Conservation (phyloP, 2,329 filamentous ascomycete species). For the Didymella keratinophila region DNA sequence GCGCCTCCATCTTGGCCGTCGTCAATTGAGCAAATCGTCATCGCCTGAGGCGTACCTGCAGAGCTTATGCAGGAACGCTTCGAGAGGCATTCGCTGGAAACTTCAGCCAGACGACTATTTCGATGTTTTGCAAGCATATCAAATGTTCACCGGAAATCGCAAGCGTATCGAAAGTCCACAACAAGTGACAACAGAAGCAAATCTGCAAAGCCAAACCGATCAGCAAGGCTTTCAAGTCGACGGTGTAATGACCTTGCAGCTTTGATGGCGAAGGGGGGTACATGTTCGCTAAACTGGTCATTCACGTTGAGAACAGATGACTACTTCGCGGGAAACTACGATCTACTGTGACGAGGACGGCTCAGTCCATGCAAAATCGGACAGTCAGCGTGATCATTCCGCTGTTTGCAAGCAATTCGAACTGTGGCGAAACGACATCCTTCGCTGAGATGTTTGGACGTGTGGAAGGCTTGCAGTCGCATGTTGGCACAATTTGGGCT, state of each 20-base stretch:
- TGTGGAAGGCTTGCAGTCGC: not conserved
- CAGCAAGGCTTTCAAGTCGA: too few relatives aligned
- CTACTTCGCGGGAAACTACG: not conserved
- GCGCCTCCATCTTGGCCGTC: not conserved
- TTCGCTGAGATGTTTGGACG: not conserved
- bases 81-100: not conserved
- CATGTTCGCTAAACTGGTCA: not conserved
- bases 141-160: too few relatives aligned
- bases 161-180: not conserved
- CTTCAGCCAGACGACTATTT: not conserved
- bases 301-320: not conserved
- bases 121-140: not conserved
- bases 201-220: not conserved
- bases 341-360: not conserved
- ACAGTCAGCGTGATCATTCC: not conserved
- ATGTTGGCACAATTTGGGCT: not conserved
- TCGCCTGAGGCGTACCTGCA: not conserved
- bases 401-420: not conserved
- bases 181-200: not conserved
- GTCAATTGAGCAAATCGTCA: not conserved
- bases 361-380: not conserved
- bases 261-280: not conserved
- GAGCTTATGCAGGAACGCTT: not conserved
- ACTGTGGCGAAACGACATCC: not conserved
- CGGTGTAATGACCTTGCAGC: not conserved